A percentile compares a stretch with the other conserved stretches of the same genome.
Conservation (phyloP, 2,329 filamentous ascomycete genomes). For the Intubia oerlemansii region DNA sequence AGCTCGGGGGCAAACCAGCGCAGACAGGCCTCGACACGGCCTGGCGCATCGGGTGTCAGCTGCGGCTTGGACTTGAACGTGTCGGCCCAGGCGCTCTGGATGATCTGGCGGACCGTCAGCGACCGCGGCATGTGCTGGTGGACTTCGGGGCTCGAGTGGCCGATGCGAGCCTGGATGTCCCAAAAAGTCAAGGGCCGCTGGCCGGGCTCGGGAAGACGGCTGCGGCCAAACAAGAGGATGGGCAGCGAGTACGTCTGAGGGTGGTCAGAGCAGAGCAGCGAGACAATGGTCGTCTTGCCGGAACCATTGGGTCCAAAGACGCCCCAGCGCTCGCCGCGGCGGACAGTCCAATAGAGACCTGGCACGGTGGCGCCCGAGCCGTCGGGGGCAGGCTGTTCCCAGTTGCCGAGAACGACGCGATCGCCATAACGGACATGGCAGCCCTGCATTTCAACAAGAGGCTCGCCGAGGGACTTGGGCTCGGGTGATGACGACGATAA, state of each 20-base stretch:
- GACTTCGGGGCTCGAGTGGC: conserved; percentile 84
- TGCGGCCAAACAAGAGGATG: conserved; percentile 66
- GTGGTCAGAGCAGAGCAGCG: conserved; percentile 85
- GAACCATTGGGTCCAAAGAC: conserved; percentile 88
- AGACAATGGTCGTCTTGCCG: conserved; percentile 87
- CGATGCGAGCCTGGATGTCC: conserved; percentile 75
- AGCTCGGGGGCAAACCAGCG: conserved; percentile 62
- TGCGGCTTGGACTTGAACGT: conserved; percentile 56
- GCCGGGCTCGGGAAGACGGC: conserved; percentile 47
- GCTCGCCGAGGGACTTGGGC: conserved; percentile 27
- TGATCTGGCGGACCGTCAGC: conserved; percentile 47
- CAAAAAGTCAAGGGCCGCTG: conserved; percentile 67
- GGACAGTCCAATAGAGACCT: conserved; percentile 67
- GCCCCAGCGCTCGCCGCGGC: conserved; percentile 70
- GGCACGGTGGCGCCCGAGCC: conserved; percentile 25
- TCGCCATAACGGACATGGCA: conserved; percentile 63
- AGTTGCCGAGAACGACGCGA: conserved; percentile 62
- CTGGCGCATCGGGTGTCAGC: conserved; percentile 32
- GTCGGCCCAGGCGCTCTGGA: conserved; percentile 80
- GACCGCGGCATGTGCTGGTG: conserved; percentile 77
- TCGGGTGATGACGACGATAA: too few relatives aligned
- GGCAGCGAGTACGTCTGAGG: conserved; percentile 84
- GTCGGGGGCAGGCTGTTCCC: conserved; percentile 38
- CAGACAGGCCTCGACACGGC: conserved; percentile 47
- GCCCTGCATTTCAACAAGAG: conserved; percentile 70